Percentiles rank a stretch among this genome's conserved stretches.
phyloP scores from a whole-genome alignment of 2,329 filamentous ascomycete species.

The Piedraia hortae region DNA sequence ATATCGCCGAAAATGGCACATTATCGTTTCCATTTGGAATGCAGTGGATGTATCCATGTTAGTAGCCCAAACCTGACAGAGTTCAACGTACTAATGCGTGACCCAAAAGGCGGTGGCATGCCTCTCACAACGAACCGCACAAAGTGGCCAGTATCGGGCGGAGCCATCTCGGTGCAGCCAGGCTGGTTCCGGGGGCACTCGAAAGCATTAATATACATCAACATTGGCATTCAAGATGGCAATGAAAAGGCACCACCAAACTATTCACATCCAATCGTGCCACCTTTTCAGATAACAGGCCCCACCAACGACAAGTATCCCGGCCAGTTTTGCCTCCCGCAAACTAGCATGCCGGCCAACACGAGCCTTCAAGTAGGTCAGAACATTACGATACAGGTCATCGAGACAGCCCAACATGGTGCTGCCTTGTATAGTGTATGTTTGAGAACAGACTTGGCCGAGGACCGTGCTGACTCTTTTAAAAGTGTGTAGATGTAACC shows the following conservation, averaged over 20 bases:
- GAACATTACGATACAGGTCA: slow-evolving; percentile 67
- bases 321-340: slow-evolving; percentile 67
- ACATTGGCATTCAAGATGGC: slow-evolving; percentile 42
- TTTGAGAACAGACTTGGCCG: slow-evolving; percentile 2
- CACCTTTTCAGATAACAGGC: slow-evolving; percentile 57
- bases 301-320: slow-evolving; percentile 53
- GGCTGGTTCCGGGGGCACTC: slow-evolving; percentile 86
- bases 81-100: slow-evolving; percentile 1
- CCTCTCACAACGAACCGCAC: slow-evolving; percentile 49
- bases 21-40: slow-evolving; percentile 52
- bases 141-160: slow-evolving; percentile 68
- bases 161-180: slow-evolving; percentile 70
- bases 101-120: slow-evolving; percentile 50
- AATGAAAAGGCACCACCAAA: slow-evolving; percentile 37
- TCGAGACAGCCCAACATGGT: slow-evolving; percentile 61
- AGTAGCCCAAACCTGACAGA: slow-evolving; percentile 14
- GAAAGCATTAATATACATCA: slow-evolving; percentile 64
- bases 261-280: slow-evolving; percentile 62
- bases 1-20: slow-evolving; percentile 16
- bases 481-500: slow-evolving; percentile 76
- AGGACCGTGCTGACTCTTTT: not conserved
- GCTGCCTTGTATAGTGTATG: slow-evolving; percentile 57
- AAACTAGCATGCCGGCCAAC: slow-evolving; percentile 56
- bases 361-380: slow-evolving; percentile 46
- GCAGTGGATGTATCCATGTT: slow-evolving; percentile 92